Evolutionary conservation across 169 alveolate species (phyloP).

Genomic region (Cryptosporidium canis): DNA sequence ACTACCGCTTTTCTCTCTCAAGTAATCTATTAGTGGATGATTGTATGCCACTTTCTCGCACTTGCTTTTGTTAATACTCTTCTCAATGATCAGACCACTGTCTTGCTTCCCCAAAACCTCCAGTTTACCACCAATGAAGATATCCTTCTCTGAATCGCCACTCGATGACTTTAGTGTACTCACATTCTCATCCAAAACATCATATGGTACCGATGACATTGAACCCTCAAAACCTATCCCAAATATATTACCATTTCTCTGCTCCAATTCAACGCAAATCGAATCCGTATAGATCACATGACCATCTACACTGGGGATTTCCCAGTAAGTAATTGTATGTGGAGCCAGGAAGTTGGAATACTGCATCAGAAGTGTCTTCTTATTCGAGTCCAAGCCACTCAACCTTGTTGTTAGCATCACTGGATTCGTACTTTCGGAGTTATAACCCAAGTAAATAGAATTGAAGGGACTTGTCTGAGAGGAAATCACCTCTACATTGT

Average conservation of each 20-base stretch:
- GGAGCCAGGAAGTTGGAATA: constrained; percentile 56
- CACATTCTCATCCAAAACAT: constrained; percentile 31
- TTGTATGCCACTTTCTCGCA: constrained; percentile 59
- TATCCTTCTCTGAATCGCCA: not conserved
- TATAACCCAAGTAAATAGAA: constrained; percentile 49
- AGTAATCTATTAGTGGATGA: constrained; percentile 4
- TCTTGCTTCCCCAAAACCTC: not conserved
- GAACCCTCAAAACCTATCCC: constrained; percentile 72
- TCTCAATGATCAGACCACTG: constrained; percentile 5
- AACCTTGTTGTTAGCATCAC: constrained; percentile 49
- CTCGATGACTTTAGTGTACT: constrained; percentile 1
- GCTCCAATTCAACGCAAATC: constrained; percentile 68
- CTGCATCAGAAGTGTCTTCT: constrained; percentile 34
- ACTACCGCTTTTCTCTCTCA: not conserved
- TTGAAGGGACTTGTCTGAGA: constrained; percentile 61
- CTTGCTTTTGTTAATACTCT: constrained; percentile 18
- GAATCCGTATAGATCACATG: constrained; percentile 39
- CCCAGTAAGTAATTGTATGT: constrained; percentile 56
- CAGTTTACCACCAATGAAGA: not conserved
- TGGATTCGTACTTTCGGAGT: constrained; percentile 44
- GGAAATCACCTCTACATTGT: constrained; percentile 10
- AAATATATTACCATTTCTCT: constrained; percentile 49
- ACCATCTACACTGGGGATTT: constrained; percentile 48
- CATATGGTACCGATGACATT: constrained; percentile 57
- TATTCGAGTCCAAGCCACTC: constrained; percentile 8